A percentile compares a stretch with the other conserved stretches of the same genome.
Conservation (phyloP, 2,329 filamentous ascomycete species). For the Scopulariopsis brevicaulis region DNA sequence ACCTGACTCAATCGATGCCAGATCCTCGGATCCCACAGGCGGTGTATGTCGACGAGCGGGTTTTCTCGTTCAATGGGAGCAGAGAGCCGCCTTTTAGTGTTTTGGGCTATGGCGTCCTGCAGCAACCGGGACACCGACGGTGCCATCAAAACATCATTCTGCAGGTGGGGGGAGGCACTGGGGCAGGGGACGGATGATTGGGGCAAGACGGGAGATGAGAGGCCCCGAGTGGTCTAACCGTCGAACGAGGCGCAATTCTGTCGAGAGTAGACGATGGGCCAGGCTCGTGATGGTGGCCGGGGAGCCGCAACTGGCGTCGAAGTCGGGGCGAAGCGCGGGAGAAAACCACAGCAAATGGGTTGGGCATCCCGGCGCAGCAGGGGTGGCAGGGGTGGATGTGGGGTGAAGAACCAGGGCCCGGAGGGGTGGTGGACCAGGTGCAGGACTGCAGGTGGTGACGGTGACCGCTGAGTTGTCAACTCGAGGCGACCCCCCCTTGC, state of each 20-base stretch:
- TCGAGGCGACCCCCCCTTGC: neutral
- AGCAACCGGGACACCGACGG: neutral
- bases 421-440: neutral
- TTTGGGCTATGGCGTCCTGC: neutral
- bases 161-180: neutral
- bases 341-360: neutral
- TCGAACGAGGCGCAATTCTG: neutral
- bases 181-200: neutral
- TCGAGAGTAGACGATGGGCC: neutral
- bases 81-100: neutral
- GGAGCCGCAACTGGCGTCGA: neutral
- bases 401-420: neutral
- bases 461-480: neutral
- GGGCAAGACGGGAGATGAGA: neutral
- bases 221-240: neutral
- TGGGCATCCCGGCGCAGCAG: neutral
- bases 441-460: neutral
- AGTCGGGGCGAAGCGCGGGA: neutral
- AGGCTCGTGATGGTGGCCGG: neutral
- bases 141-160: neutral
- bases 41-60: neutral
- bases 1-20: neutral
- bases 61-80: neutral
- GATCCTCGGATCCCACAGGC: neutral
- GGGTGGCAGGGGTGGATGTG: neutral